Evolutionary conservation across 2,329 filamentous ascomycete species (phyloP), one percentile per base, ranked within the genome.

Genomic region (Dactylellina cionopaga): DNA sequence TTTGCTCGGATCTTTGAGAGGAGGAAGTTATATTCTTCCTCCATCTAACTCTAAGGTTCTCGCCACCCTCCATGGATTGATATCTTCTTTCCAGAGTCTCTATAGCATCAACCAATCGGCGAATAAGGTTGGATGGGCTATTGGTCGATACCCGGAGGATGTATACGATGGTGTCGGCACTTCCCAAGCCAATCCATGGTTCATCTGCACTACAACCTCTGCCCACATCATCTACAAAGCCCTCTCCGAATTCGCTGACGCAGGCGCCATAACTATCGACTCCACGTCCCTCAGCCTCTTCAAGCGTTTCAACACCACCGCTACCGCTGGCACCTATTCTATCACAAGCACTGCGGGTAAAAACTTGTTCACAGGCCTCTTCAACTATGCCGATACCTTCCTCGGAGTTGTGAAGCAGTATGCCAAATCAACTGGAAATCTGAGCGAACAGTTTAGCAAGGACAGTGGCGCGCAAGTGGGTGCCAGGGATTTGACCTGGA

Each of bases 141-240:
- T 88, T 9, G 89, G 90, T 39, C 83, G 89, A 72, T 92, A 92
- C 77, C 80, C 87, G 0, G 89, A 91, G 79, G 91, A 96, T 76
- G 80, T 83, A 54, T 68, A 93, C 80, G 90, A 89, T 79, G 86
- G 87, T 72, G 91, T 90, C 35, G 76, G 76, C 25, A 75, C 66
- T 2, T 74, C 71, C 11, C 47, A 56, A 27, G 76, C 75, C 0
- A 92, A 95, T 79, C 91, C 91, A 1, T 95, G 91, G 91, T 91
- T 92, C 76, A 84, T 95, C 13, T 85, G 85, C 76, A 94, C 90
- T 0, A 83, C 92, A 17, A 90, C 90, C 1, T 90, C 90, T 0
- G 92, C 91, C 1, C 91, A 95, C 80, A 88, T 91, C 78, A 85
- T 96, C 1, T 94, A 92, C 79, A 88, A 90, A 76, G 89, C 91